phyloP scores from a whole-genome alignment of 2,329 filamentous ascomycete genomes.

The Penicillium verrucosum region DNA sequence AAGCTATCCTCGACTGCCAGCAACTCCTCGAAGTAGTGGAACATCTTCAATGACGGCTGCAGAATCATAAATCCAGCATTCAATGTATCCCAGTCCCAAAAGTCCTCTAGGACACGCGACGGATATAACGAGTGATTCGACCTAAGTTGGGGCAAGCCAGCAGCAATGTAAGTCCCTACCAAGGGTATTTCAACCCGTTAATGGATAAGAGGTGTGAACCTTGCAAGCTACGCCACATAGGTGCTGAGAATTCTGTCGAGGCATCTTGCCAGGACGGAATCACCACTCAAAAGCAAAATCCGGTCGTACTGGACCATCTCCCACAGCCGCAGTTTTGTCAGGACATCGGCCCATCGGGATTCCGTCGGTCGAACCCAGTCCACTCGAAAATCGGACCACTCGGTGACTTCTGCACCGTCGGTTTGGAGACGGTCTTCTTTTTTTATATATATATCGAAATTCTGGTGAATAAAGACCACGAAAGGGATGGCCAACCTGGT shows the following conservation, averaged over 20 bases:
- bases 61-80: background rate
- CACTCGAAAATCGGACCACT: background rate
- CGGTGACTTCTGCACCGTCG: background rate
- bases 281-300: slow-evolving; percentile 4
- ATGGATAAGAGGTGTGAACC: background rate
- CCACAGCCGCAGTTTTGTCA: slow-evolving; percentile 7
- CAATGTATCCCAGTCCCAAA: background rate
- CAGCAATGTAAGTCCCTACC: background rate
- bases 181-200: background rate
- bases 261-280: slow-evolving; percentile 1
- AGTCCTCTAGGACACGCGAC: background rate
- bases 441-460: background rate
- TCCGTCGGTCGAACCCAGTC: slow-evolving; percentile 1
- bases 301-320: slow-evolving; percentile 5
- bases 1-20: too few relatives aligned
- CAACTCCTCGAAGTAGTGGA: background rate
- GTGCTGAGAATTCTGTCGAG: background rate
- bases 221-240: background rate
- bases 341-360: slow-evolving; percentile 1
- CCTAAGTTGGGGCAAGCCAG: background rate
- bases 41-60: background rate
- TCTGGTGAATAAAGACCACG: slow-evolving; percentile 1
- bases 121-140: background rate
- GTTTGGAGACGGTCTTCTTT: background rate
- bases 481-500: slow-evolving; percentile 2